Conservation (phyloP, 495 filamentous ascomycete genomes). For the Hypoxylon crocopeplum region DNA sequence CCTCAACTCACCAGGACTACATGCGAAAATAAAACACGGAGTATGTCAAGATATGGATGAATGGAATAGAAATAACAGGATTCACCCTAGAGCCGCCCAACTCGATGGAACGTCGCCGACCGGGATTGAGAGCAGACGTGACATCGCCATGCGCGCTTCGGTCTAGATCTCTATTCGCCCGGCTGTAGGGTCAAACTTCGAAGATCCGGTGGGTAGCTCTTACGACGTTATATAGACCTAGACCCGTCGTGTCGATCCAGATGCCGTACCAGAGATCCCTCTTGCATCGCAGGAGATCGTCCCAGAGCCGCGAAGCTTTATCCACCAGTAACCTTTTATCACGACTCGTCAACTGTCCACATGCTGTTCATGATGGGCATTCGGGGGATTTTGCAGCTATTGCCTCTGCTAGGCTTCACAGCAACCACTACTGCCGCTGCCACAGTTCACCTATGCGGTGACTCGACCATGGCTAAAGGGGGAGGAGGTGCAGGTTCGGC, state of each 20-base stretch:
- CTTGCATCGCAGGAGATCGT: conserved; percentile 2
- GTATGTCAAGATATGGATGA: conserved; percentile 14
- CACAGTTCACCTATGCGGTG: conserved; percentile 59
- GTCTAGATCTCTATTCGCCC: conserved; percentile 12
- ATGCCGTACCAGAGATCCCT: not conserved
- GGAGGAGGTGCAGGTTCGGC: conserved; percentile 44
- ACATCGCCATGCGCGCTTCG: conserved; percentile 4
- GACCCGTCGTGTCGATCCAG: conserved; percentile 3
- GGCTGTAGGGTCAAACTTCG: no score
- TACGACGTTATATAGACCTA: conserved; percentile 3
- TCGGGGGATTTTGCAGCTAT: not conserved
- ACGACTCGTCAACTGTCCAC: not conserved
- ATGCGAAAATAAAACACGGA: not conserved
- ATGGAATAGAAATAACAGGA: not conserved
- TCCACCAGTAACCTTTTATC: not conserved
- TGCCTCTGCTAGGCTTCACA: conserved; percentile 15
- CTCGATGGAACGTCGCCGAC: conserved; percentile 11
- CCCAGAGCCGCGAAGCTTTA: not conserved
- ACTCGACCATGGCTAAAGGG: conserved; percentile 60
- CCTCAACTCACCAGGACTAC: not conserved
- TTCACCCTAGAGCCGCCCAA: not conserved
- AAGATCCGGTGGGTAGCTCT: not conserved
- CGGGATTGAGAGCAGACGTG: no score
- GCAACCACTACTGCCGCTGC: conserved; percentile 20
- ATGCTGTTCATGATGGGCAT: conserved; percentile 12